These are phyloP conservation scores for Mycena pura DNA, from an alignment of 768 basidiomycete species.

Conservation along the genomic window DNA sequence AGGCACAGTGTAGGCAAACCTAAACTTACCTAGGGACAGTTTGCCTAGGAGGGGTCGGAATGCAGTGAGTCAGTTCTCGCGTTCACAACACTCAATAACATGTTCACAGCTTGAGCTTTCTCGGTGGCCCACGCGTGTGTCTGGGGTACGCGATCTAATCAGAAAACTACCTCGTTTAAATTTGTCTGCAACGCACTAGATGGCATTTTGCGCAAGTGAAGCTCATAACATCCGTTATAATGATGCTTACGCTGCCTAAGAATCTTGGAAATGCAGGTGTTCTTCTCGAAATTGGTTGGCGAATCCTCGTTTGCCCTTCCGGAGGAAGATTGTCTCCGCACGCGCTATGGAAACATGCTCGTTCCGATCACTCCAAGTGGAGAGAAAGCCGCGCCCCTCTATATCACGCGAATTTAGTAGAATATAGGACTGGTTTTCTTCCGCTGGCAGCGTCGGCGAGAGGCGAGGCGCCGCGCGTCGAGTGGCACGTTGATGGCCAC, in stretches of 20 bases:
- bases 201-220: constrained; percentile 14
- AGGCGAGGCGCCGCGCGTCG: too few relatives aligned
- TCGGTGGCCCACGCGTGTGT: constrained; percentile 21
- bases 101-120: constrained; percentile 12
- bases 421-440: too few relatives aligned
- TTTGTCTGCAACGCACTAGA: neutral
- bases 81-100: neutral
- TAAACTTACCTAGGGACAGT: too few relatives aligned
- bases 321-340: neutral
- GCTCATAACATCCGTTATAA: neutral
- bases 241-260: neutral
- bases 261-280: constrained; percentile 11
- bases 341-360: neutral
- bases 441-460: too few relatives aligned
- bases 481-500: too few relatives aligned
- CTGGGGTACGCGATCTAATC: constrained; percentile 4
- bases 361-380: neutral
- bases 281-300: neutral
- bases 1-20: too few relatives aligned
- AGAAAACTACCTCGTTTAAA: neutral
- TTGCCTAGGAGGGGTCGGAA: too few relatives aligned
- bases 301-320: neutral
- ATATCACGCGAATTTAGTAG: constrained; percentile 13
- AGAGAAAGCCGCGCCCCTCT: constrained; percentile 9
- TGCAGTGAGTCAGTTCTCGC: neutral